phyloP scores from a whole-genome alignment of 2,329 filamentous ascomycete genomes.

The Xylaria sp. region DNA sequence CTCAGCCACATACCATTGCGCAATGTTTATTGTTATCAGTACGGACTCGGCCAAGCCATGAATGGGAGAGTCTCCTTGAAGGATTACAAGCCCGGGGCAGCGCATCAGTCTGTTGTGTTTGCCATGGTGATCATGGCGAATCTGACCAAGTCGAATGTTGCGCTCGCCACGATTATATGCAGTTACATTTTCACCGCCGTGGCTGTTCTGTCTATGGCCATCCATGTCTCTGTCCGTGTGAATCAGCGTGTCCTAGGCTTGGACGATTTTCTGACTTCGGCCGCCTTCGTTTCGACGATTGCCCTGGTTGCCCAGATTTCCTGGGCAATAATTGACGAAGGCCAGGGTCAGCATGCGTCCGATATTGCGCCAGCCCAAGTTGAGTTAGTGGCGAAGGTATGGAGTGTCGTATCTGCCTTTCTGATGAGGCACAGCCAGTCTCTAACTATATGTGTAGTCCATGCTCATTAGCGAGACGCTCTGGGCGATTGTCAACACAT shows the following conservation, averaged over 20 bases:
- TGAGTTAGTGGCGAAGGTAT: constrained; percentile 11
- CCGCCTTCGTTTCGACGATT: constrained; percentile 5
- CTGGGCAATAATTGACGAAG: constrained; percentile 18
- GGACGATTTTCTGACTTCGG: neutral
- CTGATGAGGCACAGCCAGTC: too few relatives aligned
- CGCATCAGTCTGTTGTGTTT: too few relatives aligned
- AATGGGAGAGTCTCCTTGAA: too few relatives aligned
- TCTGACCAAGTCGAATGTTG: constrained; percentile 31
- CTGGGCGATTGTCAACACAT: constrained; percentile 13
- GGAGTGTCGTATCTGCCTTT: too few relatives aligned
- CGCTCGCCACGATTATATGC: constrained; percentile 33
- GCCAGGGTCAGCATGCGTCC: constrained; percentile 15
- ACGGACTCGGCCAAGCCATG: too few relatives aligned
- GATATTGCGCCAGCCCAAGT: constrained; percentile 9
- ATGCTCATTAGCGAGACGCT: constrained; percentile 9
- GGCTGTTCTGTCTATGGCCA: constrained; percentile 2
- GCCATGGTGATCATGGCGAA: too few relatives aligned
- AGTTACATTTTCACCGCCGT: constrained; percentile 7
- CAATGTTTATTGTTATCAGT: too few relatives aligned
- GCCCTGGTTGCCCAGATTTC: constrained; percentile 13
- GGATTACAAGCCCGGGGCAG: too few relatives aligned
- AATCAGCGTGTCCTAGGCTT: neutral
- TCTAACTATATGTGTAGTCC: constrained; percentile 4
- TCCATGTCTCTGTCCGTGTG: neutral
- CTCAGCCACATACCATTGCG: too few relatives aligned